Evolutionary conservation across 2,329 filamentous ascomycete genomes (phyloP), one percentile per base, ranked within the genome.

Genomic region (Cladosporium sp.): DNA sequence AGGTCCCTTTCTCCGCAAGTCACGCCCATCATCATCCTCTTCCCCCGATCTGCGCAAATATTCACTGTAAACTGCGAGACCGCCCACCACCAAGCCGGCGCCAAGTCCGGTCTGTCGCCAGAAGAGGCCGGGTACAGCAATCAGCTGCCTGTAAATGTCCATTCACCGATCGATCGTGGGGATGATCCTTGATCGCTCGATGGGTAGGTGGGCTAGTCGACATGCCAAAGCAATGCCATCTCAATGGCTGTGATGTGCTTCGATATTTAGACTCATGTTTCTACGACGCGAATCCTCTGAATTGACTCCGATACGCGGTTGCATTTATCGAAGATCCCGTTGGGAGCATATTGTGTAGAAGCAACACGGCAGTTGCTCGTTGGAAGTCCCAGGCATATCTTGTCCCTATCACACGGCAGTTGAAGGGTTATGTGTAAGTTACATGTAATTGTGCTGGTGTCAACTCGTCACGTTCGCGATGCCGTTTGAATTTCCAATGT

Each of bases 1-100:
- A n/a, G 11, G 28, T 57, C 54, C 54, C 54, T 39, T 46, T 59
- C 57, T 59, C 57, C 57, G 43, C 57, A 59, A 34, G 18, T 30
- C 57, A 16, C 54, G 10, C 32, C 21, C 39, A 32, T 30, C 51
- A 30, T 48, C 57, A 34, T 14, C 34, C 36, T 59, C 23, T 46
- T 16, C 57, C 25, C 39, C 39, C 26, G 39, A 59, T 59, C 57
- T 58, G 56, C 56, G 56, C 56, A 39, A 21, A 30, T n/a, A 25
- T 21, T 26, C 57, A 36, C 57, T 59, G 57, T 46, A 30, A 53
- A n/a, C 48, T 53, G 49, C 18, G n/a, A 46, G 10, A 32, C 30
- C 11, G 30, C 30, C 5, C 23, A 28, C 25, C 57, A 18, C 57
- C 43, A 59, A 32, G 25, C 57, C 57, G 57, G 39, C 21, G 25